These are phyloP conservation scores for Collybia mongolica DNA, from an alignment of 768 basidiomycete species.

Conservation along the genomic window DNA sequence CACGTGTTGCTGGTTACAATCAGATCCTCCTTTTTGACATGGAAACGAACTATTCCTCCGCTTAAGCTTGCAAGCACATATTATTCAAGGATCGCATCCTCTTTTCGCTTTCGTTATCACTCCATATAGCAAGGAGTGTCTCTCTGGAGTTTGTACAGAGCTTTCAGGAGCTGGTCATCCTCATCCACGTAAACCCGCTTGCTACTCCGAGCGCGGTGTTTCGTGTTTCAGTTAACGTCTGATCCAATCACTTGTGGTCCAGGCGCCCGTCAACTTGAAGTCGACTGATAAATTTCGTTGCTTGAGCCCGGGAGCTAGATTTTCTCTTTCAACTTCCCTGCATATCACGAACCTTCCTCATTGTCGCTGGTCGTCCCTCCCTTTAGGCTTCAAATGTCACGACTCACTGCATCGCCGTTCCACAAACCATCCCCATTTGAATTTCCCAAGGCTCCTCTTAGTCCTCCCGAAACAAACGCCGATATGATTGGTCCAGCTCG, in stretches of 20 bases:
- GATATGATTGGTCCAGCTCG: slow-evolving; percentile 17
- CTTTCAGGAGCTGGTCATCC: too few species aligned
- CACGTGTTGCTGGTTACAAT: neutral
- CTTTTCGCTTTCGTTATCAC: too few species aligned
- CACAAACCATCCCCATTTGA: slow-evolving; percentile 46
- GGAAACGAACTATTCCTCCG: too few species aligned
- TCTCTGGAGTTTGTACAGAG: too few species aligned
- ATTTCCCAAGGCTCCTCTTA: slow-evolving; percentile 38
- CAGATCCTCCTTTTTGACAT: too few species aligned
- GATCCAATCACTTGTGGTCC: slow-evolving; percentile 6
- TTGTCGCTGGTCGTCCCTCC: slow-evolving; percentile 10
- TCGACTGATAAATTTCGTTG: neutral
- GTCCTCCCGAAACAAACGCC: slow-evolving; percentile 39
- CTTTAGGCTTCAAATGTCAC: slow-evolving; percentile 31
- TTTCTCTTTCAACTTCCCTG: neutral
- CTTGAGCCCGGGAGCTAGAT: neutral
- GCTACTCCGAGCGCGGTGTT: neutral
- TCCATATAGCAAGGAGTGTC: too few species aligned
- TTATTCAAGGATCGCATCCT: too few species aligned
- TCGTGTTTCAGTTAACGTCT: neutral
- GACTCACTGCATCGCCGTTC: slow-evolving; percentile 38
- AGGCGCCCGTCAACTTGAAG: neutral
- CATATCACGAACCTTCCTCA: neutral
- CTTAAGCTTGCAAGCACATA: too few species aligned
- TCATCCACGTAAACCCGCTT: too few species aligned